Percentiles rank a stretch among this genome's conserved stretches.
These are phyloP conservation scores for Astrothelium subdiscretum DNA, from an alignment of 495 filamentous ascomycete genomes.

Conservation along the genomic window DNA sequence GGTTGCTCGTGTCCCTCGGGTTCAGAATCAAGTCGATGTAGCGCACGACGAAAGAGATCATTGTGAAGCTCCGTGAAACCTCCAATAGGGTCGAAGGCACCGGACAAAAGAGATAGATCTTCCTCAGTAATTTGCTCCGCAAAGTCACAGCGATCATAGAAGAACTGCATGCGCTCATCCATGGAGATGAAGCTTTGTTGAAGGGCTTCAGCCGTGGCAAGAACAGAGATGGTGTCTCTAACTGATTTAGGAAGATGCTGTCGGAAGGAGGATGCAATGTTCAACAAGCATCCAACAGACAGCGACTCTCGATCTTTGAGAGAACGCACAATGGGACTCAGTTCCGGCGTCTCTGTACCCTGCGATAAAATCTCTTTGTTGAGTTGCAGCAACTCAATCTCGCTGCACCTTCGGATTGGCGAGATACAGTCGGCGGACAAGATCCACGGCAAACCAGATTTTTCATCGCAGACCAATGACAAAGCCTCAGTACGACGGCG, in stretches of 20 bases:
- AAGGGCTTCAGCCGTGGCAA: constrained; percentile 9
- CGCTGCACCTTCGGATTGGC: constrained; percentile 65
- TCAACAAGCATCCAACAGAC: background rate
- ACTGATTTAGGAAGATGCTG: background rate
- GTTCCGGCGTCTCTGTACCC: background rate
- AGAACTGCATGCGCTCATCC: constrained; percentile 50
- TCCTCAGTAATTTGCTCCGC: constrained; percentile 64
- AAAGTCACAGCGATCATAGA: constrained; percentile 63
- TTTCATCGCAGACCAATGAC: constrained; percentile 59
- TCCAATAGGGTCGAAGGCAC: constrained; percentile 39
- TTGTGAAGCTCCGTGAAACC: constrained; percentile 43
- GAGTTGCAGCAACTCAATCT: constrained; percentile 56
- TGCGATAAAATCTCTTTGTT: constrained; percentile 31
- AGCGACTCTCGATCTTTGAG: background rate
- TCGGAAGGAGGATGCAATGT: background rate
- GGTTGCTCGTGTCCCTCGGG: constrained; percentile 29
- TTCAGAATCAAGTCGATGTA: constrained; percentile 29
- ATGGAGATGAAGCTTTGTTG: background rate
- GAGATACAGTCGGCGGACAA: constrained; percentile 69
- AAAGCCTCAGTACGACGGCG: constrained; percentile 69
- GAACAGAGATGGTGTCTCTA: background rate
- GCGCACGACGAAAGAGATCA: constrained; percentile 39
- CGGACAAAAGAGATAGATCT: constrained; percentile 37
- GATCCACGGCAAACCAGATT: constrained; percentile 65
- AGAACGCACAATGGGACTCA: background rate